Conservation (phyloP, 768 basidiomycete genomes). For the Termitomyces sp. region DNA sequence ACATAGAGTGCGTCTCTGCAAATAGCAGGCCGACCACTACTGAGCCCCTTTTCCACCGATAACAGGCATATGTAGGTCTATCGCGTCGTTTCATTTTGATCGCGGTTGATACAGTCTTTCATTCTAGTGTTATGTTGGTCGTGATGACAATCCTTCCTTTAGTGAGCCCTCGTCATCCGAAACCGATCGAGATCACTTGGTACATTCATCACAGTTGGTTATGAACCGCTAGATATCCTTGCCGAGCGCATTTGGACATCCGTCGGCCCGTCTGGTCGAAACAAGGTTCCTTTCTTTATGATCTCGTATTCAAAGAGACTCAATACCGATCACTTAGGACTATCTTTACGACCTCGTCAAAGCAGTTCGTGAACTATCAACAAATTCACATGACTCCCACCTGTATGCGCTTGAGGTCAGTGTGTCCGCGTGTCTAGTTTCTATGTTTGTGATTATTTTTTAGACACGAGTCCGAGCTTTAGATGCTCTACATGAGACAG, state of each 20-base stretch:
- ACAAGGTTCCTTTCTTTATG: conserved; percentile 59
- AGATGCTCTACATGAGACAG: conserved; percentile 7
- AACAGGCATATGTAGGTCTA: conserved; percentile 46
- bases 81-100: background rate
- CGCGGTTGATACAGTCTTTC: background rate
- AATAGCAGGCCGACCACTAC: background rate
- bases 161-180: conserved; percentile 36
- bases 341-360: conserved; percentile 78
- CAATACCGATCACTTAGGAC: conserved; percentile 43
- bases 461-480: conserved; percentile 16
- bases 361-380: conserved; percentile 69
- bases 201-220: conserved; percentile 53
- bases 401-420: conserved; percentile 71
- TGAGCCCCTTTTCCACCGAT: conserved; percentile 8
- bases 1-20: conserved; percentile 36
- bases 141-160: conserved; percentile 84
- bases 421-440: background rate
- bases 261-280: conserved; percentile 83
- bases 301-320: background rate
- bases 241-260: conserved; percentile 68
- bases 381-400: conserved; percentile 71
- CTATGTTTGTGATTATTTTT: background rate
- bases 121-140: conserved; percentile 83
- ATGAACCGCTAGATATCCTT: conserved; percentile 68
- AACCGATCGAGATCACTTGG: background rate